phyloP scores from a whole-genome alignment of 1,284 basidiomycete genomes.

The Apiotrichum domesticum region DNA sequence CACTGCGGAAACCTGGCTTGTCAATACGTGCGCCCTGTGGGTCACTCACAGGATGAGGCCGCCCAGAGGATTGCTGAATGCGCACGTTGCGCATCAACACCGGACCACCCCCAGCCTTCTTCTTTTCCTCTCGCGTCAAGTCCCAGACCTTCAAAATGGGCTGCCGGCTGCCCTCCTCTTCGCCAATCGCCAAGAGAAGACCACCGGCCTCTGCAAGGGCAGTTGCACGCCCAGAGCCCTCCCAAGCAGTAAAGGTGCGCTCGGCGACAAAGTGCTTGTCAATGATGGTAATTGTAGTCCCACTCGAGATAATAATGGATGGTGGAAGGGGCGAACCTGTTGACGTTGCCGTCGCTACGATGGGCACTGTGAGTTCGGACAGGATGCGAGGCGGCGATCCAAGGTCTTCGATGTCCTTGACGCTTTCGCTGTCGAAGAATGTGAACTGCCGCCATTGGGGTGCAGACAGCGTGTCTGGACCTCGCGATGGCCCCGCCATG shows the following conservation, averaged over 20 bases:
- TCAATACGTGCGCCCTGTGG: background rate
- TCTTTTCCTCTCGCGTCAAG: conserved; percentile 67
- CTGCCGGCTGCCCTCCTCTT: conserved; percentile 66
- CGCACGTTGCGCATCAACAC: conserved; percentile 68
- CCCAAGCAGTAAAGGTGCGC: conserved; percentile 72
- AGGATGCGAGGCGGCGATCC: conserved; percentile 67
- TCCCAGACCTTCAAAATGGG: conserved; percentile 88
- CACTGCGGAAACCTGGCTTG: conserved; percentile 64
- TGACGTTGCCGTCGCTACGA: conserved; percentile 34
- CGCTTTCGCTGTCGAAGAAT: conserved; percentile 52
- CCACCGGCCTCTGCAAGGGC: conserved; percentile 65
- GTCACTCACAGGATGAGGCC: conserved; percentile 68
- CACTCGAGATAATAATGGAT: conserved; percentile 35
- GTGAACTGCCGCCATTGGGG: conserved; percentile 66
- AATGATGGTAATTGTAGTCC: conserved; percentile 46
- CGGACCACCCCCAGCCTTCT: conserved; percentile 55
- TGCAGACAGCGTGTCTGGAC: conserved; percentile 15
- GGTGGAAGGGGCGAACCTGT: conserved; percentile 31
- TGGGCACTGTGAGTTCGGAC: conserved; percentile 43
- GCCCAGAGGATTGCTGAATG: conserved; percentile 61
- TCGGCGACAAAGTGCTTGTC: conserved; percentile 66
- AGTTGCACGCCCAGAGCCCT: conserved; percentile 48
- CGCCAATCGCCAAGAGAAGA: conserved; percentile 75
- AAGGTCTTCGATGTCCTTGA: conserved; percentile 74
- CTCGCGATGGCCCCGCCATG: conserved; percentile 15